Evolutionary conservation across 2,329 filamentous ascomycete species (phyloP), one percentile per base, ranked within the genome.

Genomic region (Colletotrichum limetticola): DNA sequence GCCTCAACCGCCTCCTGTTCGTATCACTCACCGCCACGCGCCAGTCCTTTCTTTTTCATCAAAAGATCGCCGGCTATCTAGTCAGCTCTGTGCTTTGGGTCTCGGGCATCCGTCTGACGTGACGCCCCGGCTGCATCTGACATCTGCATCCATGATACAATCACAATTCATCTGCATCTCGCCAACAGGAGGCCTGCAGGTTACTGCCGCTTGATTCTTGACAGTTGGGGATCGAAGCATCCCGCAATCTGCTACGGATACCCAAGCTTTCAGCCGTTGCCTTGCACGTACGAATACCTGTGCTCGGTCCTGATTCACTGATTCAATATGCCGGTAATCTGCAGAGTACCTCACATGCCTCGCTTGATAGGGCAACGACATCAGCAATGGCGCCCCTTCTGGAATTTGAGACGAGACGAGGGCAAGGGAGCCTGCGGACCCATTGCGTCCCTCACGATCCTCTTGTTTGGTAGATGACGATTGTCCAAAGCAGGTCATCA

Each of bases 141-240:
- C 42, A 22, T 49, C 30, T 37, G 14, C 61, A 32, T 37, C 26
- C 57, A 56, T 24, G n/a, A 11, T 52, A 32, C 46, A 19, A 28
- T 70, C 66, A 72, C n/a, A 56, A 65, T 26, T 70, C 66, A 52
- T 56, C 70, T 72, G 70, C 66, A 70, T 60, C 66, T 64, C 60
- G 60, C 60, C 70, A 52, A 59, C 55, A 69, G 52, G 19, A 30
- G 58, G 22, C 42, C 49, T 55, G 53, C 66, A 11, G 11, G 42
- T 46, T 35, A 26, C 66, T 22, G 58, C 30, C 22, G 35, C 37
- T 58, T 35, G 28, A 16, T 11, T 19, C 4, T n/a, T 46, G 56
- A 19, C 11, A 26, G 8, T 14, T 28, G 37, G n/a, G 26, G 58
- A 7, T 22, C 11, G n/a, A 22, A n/a, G 24, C 22, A 26, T 16